A percentile compares a stretch with the other conserved stretches of the same genome.
phyloP scores from a whole-genome alignment of 2,329 filamentous ascomycete genomes.

The Talaromyces sp. region DNA sequence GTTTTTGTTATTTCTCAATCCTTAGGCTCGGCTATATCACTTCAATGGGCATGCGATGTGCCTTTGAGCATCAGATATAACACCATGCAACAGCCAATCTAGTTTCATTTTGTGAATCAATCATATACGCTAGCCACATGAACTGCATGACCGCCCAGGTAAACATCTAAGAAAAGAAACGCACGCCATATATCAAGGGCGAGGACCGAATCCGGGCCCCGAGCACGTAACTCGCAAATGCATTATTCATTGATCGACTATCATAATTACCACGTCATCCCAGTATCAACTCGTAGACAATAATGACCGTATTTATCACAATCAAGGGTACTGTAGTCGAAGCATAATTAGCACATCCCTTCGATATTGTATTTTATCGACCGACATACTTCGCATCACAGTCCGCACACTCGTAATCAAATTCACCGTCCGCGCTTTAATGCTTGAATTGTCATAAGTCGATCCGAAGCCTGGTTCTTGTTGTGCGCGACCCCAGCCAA shows the following conservation, averaged over 20 bases:
- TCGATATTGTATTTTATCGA: not conserved
- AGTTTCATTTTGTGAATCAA: not conserved
- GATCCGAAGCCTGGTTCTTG: slow-evolving; percentile 74
- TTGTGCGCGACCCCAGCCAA: slow-evolving; percentile 68
- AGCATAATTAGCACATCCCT: not conserved
- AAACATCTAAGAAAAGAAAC: not conserved
- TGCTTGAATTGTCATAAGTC: slow-evolving; percentile 65
- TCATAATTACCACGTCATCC: slow-evolving; percentile 46
- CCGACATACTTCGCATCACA: slow-evolving; percentile 78
- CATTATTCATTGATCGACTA: not conserved
- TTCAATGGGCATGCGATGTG: not conserved
- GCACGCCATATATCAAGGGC: not conserved
- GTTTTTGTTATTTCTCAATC: not conserved
- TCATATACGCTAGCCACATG: not conserved
- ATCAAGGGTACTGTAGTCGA: slow-evolving; percentile 71
- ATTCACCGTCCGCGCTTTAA: slow-evolving; percentile 84
- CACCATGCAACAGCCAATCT: not conserved
- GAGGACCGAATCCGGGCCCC: not conserved
- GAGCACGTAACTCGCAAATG: not conserved
- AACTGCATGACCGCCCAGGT: not conserved
- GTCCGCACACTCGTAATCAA: slow-evolving; percentile 86
- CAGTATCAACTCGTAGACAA: slow-evolving; percentile 74
- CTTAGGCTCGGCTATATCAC: not conserved
- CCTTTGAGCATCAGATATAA: not conserved
- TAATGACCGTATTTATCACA: slow-evolving; percentile 75